These are phyloP conservation scores for Gamarada debralockiae DNA, from an alignment of 495 filamentous ascomycete genomes.

Conservation along the genomic window DNA sequence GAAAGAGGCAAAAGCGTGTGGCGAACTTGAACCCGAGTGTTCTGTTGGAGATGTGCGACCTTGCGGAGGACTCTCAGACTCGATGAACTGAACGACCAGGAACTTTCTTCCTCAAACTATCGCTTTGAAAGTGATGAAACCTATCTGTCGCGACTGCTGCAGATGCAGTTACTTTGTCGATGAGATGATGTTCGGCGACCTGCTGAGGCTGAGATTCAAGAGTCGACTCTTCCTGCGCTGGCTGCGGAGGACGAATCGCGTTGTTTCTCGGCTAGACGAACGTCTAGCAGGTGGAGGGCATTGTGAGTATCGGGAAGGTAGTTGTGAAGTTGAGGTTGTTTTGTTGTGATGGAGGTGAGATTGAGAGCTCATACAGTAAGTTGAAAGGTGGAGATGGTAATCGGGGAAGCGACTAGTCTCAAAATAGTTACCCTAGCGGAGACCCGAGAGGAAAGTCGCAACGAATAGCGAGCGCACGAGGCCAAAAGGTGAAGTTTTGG, in stretches of 20 bases:
- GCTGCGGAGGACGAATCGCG: conserved; percentile 25
- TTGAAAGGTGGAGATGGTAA: neutral
- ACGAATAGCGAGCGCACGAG: too few species aligned
- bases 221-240: conserved; percentile 22
- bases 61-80: conserved; percentile 26
- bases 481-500: too few species aligned
- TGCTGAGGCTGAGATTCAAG: conserved; percentile 25
- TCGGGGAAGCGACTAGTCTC: too few species aligned
- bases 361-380: neutral
- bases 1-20: conserved; percentile 24
- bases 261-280: conserved; percentile 24
- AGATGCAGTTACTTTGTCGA: conserved; percentile 10
- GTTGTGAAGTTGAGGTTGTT: conserved; percentile 4
- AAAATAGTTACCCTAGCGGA: too few species aligned
- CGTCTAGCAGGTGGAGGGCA: conserved; percentile 27
- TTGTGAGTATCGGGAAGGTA: conserved; percentile 1
- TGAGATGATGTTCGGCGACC: conserved; percentile 1
- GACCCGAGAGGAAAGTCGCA: too few species aligned
- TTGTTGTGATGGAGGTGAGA: conserved; percentile 3
- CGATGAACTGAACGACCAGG: conserved; percentile 24
- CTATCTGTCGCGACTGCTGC: conserved; percentile 14
- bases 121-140: conserved; percentile 6
- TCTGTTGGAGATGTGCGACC: conserved; percentile 19
- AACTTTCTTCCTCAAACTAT: conserved; percentile 19
- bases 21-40: conserved; percentile 22